Percentiles rank a stretch among this genome's conserved stretches.
Conservation (phyloP, 768 basidiomycete species). For the Macrolepiota fuliginosa region DNA sequence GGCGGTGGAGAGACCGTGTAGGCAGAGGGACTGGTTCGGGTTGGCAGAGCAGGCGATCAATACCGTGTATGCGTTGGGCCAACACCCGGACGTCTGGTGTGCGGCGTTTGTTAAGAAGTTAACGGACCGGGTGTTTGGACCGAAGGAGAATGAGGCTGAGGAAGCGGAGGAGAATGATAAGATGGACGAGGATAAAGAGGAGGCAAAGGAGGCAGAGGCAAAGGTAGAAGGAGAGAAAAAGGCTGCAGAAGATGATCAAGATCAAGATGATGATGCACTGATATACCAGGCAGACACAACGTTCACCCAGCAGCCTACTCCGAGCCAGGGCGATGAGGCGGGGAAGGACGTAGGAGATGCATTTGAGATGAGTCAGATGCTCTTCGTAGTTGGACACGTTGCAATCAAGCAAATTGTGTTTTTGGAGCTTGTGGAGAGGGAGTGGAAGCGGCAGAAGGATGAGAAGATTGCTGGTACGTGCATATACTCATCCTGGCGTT, state of each 20-base stretch:
- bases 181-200: constrained; percentile 54
- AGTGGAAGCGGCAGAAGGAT: constrained; percentile 96
- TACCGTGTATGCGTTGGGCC: constrained; percentile 90
- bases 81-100: constrained; percentile 88
- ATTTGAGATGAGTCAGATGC: constrained; percentile 88
- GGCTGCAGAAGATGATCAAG: background rate
- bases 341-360: constrained; percentile 69
- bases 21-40: constrained; percentile 93
- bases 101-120: constrained; percentile 78
- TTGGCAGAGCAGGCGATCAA: constrained; percentile 97
- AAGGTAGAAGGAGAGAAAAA: background rate
- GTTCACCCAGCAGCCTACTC: constrained; percentile 22
- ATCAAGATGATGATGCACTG: constrained; percentile 7
- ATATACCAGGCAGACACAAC: constrained; percentile 20
- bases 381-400: constrained; percentile 95
- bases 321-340: constrained; percentile 21
- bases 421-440: constrained; percentile 91
- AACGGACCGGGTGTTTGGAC: constrained; percentile 67
- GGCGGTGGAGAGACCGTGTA: constrained; percentile 75
- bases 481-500: background rate
- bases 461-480: constrained; percentile 73
- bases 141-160: constrained; percentile 21
- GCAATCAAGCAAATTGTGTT: constrained; percentile 98
- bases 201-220: constrained; percentile 29
- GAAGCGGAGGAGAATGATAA: constrained; percentile 44